Base-by-base conservation (phyloP, 2,329 filamentous ascomycete genomes). In the Cladophialophora yegresii region DNA sequence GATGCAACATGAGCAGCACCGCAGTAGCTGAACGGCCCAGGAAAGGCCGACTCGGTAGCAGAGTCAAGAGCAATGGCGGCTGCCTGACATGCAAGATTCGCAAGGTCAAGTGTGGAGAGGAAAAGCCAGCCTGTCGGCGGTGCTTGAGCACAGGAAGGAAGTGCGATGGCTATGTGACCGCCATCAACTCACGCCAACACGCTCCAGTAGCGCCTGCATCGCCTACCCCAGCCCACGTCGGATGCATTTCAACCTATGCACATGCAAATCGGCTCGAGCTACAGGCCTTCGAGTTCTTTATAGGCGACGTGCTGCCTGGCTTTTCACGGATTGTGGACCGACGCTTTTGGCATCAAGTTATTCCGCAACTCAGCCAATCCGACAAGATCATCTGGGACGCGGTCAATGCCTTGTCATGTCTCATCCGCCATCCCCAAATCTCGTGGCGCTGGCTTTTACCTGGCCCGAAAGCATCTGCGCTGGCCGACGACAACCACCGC, bases 51-150 rank as follows among this genome's bases (percentile, higher is more conserved):
- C 47, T 59, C n/a, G 57, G 57, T 20, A 59, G 57, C 47, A 28
- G 51, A 4, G 49, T 47, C 10, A 59, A 59, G 22, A 50, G 43
- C 22, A 32, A 53, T 28, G 33, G 50, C 32, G 57, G 57, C 22
- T 59, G 57, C 10, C 32, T 59, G 20, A 59, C 57, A 6, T 59
- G 57, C 57, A 59, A 59, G 23, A 59, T 51, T 20, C 26, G 57
- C 22, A 50, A 51, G 22, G 54, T 73, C 20, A 73, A 73, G 56
- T 73, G 72, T 50, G 67, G 70, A 26, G 70, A 73, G 57, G 55
- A 65, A 13, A 58, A 50, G 30, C 71, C 71, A 0, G 36, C 54
- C 30, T 73, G 71, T 50, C 36, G 55, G 16, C 66, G 64, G 49
- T 73, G 71, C 47, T 33, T 62, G 9, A 63, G 63, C 9, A 67